phyloP scores from a whole-genome alignment of 2,329 filamentous ascomycete genomes.

The Salinomyces thailandicus region DNA sequence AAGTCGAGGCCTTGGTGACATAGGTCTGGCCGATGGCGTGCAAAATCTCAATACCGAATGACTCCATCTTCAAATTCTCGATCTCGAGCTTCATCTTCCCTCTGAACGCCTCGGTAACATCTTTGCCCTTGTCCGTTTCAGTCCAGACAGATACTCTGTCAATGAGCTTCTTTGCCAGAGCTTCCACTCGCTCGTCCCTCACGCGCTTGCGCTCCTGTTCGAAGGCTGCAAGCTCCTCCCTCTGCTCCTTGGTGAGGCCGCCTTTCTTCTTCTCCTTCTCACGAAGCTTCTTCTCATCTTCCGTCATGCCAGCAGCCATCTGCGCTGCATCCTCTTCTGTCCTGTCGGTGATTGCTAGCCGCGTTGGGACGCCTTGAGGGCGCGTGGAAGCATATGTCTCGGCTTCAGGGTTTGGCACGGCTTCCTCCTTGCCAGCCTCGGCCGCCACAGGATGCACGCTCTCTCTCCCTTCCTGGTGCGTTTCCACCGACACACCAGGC shows the following conservation, averaged over 20 bases:
- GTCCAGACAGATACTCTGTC: slow-evolving; percentile 92
- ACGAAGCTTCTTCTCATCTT: slow-evolving; percentile 64
- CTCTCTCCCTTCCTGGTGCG: neutral
- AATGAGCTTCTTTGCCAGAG: slow-evolving; percentile 70
- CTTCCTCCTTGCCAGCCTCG: slow-evolving; percentile 11
- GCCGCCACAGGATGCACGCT: slow-evolving; percentile 2
- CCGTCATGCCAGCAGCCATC: slow-evolving; percentile 53
- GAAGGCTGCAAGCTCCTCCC: slow-evolving; percentile 79
- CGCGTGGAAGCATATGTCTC: slow-evolving; percentile 34
- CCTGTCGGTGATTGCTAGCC: slow-evolving; percentile 79
- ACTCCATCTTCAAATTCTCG: slow-evolving; percentile 98
- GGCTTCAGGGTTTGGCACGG: slow-evolving; percentile 12
- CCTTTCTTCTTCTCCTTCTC: slow-evolving; percentile 85
- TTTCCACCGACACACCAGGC: slow-evolving; percentile 7
- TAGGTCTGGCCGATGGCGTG: slow-evolving; percentile 93
- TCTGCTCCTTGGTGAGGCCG: slow-evolving; percentile 79
- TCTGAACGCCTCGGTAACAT: slow-evolving; percentile 81
- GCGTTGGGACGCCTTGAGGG: slow-evolving; percentile 55
- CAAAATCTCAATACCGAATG: slow-evolving; percentile 89
- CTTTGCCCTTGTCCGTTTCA: slow-evolving; percentile 79
- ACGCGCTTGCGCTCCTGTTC: slow-evolving; percentile 75
- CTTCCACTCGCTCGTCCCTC: slow-evolving; percentile 82
- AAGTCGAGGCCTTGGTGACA: slow-evolving; percentile 70
- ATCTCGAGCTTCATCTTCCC: slow-evolving; percentile 91
- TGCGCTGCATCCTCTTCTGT: slow-evolving; percentile 66